These are phyloP conservation scores for Pyricularia grisea DNA, from an alignment of 2,329 filamentous ascomycete genomes.

Conservation along the genomic window DNA sequence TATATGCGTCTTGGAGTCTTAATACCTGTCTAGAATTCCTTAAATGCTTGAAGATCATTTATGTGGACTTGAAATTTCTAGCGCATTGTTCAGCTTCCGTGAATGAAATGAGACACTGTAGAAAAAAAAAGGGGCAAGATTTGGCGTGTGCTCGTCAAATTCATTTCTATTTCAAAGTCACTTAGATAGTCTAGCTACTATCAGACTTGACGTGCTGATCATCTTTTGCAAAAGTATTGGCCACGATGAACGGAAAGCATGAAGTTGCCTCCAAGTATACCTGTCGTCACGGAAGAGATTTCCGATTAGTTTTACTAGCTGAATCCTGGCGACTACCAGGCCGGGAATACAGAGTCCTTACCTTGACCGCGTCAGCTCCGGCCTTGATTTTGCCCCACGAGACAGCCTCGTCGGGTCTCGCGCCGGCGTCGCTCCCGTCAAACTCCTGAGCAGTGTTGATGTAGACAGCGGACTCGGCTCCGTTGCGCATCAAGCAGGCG, in stretches of 20 bases:
- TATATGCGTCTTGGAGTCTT: neutral
- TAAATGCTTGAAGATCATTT: neutral
- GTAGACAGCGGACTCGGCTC: constrained; percentile 92
- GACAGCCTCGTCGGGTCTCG: constrained; percentile 89
- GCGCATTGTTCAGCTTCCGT: neutral
- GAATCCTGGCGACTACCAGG: neutral
- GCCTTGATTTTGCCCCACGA: constrained; percentile 98
- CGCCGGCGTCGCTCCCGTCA: constrained; percentile 88
- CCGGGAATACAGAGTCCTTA: constrained; percentile 24
- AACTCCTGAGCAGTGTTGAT: constrained; percentile 98
- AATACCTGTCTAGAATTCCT: neutral
- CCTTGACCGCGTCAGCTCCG: constrained; percentile 83
- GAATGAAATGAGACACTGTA: neutral
- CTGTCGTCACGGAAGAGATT: constrained; percentile 20
- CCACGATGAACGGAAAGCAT: constrained; percentile 58
- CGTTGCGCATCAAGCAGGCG: constrained; percentile 94
- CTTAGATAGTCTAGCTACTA: neutral
- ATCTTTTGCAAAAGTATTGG: constrained; percentile 56
- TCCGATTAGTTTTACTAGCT: constrained; percentile 1
- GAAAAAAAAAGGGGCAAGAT: neutral
- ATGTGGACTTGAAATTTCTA: too few species aligned
- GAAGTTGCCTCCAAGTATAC: constrained; percentile 57
- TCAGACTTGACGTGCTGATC: neutral
- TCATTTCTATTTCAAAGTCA: neutral
- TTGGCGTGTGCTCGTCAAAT: neutral